A percentile compares a stretch with the other conserved stretches of the same genome.
Conservation (phyloP, 2,329 filamentous ascomycete species). For the Chalara sp. region DNA sequence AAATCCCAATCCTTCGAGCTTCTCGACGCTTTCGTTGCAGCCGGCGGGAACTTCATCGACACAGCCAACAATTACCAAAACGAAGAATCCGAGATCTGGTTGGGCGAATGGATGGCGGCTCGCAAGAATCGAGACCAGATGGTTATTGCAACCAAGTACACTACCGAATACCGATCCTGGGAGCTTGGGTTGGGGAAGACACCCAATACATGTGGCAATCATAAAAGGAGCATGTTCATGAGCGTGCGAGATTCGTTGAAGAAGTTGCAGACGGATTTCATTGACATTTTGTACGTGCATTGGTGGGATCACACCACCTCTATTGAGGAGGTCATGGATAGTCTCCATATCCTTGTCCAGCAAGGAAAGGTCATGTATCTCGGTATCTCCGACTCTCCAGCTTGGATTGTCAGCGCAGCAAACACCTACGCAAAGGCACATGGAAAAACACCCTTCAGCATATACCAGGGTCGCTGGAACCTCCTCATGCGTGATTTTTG, state of each 20-base stretch:
- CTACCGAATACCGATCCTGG: slow-evolving; percentile 41
- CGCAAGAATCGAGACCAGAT: slow-evolving; percentile 53
- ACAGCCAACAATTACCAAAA: slow-evolving; percentile 52
- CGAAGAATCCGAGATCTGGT: slow-evolving; percentile 52
- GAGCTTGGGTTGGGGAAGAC: slow-evolving; percentile 22
- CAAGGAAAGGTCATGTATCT: slow-evolving; percentile 58
- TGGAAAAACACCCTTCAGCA: slow-evolving; percentile 55
- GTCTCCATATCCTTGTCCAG: slow-evolving; percentile 49
- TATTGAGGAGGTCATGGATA: slow-evolving; percentile 59
- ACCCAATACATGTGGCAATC: slow-evolving; percentile 36
- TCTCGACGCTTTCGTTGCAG: slow-evolving; percentile 45
- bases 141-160: slow-evolving; percentile 60
- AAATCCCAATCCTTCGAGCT: slow-evolving; percentile 49
- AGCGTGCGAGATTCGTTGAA: slow-evolving; percentile 28
- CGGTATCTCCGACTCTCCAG: slow-evolving; percentile 58
- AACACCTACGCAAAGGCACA: slow-evolving; percentile 24
- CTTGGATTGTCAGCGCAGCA: slow-evolving; percentile 47
- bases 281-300: slow-evolving; percentile 31
- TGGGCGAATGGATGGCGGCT: slow-evolving; percentile 62
- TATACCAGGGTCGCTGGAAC: slow-evolving; percentile 59
- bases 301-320: slow-evolving; percentile 42
- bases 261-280: slow-evolving; percentile 29
- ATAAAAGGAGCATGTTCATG: slow-evolving; percentile 30
- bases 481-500: slow-evolving; percentile 53
- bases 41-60: slow-evolving; percentile 61